Evolutionary conservation across 2,329 filamentous ascomycete species (phyloP).

Genomic region (Cercospora berteroae): DNA sequence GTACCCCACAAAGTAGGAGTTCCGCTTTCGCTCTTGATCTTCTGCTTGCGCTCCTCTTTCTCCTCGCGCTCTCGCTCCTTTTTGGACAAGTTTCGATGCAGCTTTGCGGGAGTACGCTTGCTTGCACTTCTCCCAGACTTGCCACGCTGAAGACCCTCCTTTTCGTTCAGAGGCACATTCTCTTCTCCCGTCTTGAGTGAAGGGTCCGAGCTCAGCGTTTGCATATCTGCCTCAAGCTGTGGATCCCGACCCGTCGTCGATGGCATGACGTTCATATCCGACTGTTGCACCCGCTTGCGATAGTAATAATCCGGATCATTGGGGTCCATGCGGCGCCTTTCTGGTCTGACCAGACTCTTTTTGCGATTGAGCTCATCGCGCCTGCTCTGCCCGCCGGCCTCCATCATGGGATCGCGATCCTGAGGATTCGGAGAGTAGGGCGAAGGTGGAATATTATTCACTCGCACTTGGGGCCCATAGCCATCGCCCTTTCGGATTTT

Average conservation of each 20-base stretch:
- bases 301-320: conserved; percentile 96
- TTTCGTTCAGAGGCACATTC: conserved; percentile 39
- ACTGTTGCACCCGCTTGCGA: conserved; percentile 74
- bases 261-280: conserved; percentile 84
- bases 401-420: conserved; percentile 56
- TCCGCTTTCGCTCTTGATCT: conserved; percentile 62
- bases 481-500: conserved; percentile 40
- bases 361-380: conserved; percentile 63
- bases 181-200: conserved; percentile 22
- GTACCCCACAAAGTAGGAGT: conserved; percentile 91
- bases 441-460: conserved; percentile 39
- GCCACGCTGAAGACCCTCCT: conserved; percentile 20
- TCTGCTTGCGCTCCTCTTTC: conserved; percentile 45
- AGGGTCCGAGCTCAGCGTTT: conserved; percentile 59
- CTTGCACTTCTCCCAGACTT: conserved; percentile 38
- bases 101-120: conserved; percentile 35
- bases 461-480: conserved; percentile 19
- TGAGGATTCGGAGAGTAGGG: conserved; percentile 40
- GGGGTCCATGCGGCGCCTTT: conserved; percentile 78
- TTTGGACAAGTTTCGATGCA: conserved; percentile 65
- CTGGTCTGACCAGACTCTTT: conserved; percentile 82
- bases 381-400: conserved; percentile 42
- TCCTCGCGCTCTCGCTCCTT: conserved; percentile 60
- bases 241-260: conserved; percentile 93
- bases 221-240: conserved; percentile 63